Base-by-base conservation (phyloP, 345 rosid species). In the Camelina sativa region DNA sequence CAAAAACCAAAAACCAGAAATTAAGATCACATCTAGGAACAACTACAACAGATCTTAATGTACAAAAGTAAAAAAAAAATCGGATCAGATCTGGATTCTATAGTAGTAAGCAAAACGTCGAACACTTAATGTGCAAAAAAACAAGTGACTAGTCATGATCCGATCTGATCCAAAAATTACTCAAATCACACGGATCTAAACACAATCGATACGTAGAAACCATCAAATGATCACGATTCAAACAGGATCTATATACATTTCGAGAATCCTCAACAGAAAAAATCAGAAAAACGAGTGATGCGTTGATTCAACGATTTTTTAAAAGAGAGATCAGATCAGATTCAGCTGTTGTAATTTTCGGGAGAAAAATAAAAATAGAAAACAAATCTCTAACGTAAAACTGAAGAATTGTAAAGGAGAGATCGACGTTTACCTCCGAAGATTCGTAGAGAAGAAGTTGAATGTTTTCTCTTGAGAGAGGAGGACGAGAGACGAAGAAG, bases 41-140 rank as follows among this genome's bases (percentile, higher is more conserved):
- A 46, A 12, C 11, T 2, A 37, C n/a, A 41, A 41, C 46, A 41
- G n/a, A 41, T 46, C 50, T 46, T 46, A 7, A 46, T 17, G 19
- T 1, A 6, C 6, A 44, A 15, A 44, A 7, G 17, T 44, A 44
- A 44, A 13, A 13, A 46, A 15, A 46, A n/a, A 37, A 46, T 13
- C 2, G 8, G 17, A 46, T 46, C 66, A 76, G 75, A 76, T 76
- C 79, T 67, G 74, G 68, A 67, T 0, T 28, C 1, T 17, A 40
- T 7, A 53, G 2, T 7, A 41, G 37, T 32, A 60, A 30, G 1
- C 10, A 10, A 8, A 35, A 57, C 55, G 23, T 44, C 55, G 22
- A 60, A 71, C 37, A 71, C 23, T 46, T 47, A 10, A 47, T 50
- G 44, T 37, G 51, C 7, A 3, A 25, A 3, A 25, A 74, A 65